A percentile compares a stretch with the other conserved stretches of the same genome.
Evolutionary conservation across 2,329 filamentous ascomycete species (phyloP).

Genomic region (Cercospora beticola): DNA sequence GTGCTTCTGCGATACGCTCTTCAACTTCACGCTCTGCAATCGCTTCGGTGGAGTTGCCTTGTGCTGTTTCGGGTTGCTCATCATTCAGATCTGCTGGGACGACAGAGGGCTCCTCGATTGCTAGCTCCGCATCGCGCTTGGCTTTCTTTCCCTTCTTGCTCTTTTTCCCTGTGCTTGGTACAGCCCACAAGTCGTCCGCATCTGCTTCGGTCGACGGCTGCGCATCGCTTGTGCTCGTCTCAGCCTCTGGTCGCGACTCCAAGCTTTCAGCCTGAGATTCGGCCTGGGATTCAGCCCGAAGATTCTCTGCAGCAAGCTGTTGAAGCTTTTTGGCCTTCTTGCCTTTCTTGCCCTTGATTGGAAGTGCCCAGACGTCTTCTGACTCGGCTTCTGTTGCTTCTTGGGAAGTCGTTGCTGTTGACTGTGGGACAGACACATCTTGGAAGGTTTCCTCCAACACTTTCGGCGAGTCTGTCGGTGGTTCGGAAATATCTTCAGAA

Average conservation of each 20-base stretch:
- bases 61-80: neutral
- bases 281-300: neutral
- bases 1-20: neutral
- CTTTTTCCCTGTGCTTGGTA: constrained; percentile 30
- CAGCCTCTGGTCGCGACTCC: neutral
- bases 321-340: constrained; percentile 8
- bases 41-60: neutral
- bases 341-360: constrained; percentile 5
- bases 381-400: constrained; percentile 9
- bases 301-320: neutral
- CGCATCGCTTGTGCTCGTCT: neutral
- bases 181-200: constrained; percentile 5
- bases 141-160: constrained; percentile 25
- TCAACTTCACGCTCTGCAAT: neutral
- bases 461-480: neutral
- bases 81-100: neutral
- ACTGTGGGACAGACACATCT: constrained; percentile 4
- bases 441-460: neutral
- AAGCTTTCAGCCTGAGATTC: neutral
- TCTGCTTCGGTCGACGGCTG: neutral
- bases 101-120: neutral
- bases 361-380: constrained; percentile 4
- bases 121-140: constrained; percentile 8
- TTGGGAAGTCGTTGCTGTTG: constrained; percentile 5
- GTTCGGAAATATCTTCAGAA: neutral